A percentile compares a stretch with the other conserved stretches of the same genome.
These are phyloP conservation scores for Trichaptum fuscoviolaceum DNA, from an alignment of 768 basidiomycete species.

Conservation along the genomic window DNA sequence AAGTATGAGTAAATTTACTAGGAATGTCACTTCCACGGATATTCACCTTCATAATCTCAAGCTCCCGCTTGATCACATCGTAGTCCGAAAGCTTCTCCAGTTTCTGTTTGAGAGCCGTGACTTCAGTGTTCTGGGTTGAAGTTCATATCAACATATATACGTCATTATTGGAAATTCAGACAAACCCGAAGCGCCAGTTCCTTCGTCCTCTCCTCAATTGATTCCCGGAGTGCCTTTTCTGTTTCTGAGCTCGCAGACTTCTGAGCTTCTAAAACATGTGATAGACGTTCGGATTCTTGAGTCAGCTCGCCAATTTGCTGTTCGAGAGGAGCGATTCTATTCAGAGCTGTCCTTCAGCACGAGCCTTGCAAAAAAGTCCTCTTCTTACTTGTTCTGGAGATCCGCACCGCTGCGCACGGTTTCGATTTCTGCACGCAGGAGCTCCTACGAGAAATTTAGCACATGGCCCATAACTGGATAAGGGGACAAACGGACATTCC, in stretches of 20 bases:
- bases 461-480: not conserved
- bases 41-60: slow-evolving; percentile 94
- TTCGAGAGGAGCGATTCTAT: slow-evolving; percentile 69
- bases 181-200: slow-evolving; percentile 57
- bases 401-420: slow-evolving; percentile 76
- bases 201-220: slow-evolving; percentile 52
- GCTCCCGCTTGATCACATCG: slow-evolving; percentile 95
- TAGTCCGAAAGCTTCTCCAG: slow-evolving; percentile 80
- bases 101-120: slow-evolving; percentile 61
- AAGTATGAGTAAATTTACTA: not conserved
- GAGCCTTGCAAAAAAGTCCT: not conserved
- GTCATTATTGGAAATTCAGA: not conserved
- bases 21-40: slow-evolving; percentile 11
- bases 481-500: slow-evolving; percentile 60
- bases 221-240: slow-evolving; percentile 45
- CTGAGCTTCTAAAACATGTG: slow-evolving; percentile 60
- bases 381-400: slow-evolving; percentile 3
- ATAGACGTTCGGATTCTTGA: slow-evolving; percentile 64
- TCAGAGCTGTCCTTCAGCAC: not conserved
- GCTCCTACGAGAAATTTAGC: slow-evolving; percentile 50
- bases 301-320: slow-evolving; percentile 72
- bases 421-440: slow-evolving; percentile 94
- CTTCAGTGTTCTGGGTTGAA: slow-evolving; percentile 47
- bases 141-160: slow-evolving; percentile 4
- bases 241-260: slow-evolving; percentile 41